Evolutionary conservation across 352 stramenopile genomes (phyloP), one percentile per base, ranked within the genome.

Genomic region (Plasmopara halstedii): DNA sequence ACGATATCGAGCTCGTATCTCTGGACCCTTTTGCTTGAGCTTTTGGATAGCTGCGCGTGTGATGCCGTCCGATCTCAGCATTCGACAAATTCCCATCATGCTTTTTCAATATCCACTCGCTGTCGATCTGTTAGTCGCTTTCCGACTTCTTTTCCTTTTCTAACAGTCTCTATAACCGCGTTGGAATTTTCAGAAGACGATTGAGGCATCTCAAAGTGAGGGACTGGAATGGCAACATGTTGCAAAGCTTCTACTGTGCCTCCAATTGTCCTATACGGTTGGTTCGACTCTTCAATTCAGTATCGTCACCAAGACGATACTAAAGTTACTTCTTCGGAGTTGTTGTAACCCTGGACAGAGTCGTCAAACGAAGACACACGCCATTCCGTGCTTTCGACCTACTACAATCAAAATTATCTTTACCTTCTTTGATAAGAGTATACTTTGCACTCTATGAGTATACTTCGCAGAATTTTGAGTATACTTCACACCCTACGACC

Each of bases 41-140:
- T 72, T 73, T 41, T 71, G 63, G 31, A 78, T 68, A 14, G 67
- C 67, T 0, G 67, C 61, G 21, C 61, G 58, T 3, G 64, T 72
- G 38, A 78, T 58, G 41, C 67, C 67, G 48, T 78, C 52, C 67
- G 11, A 73, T 56, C 23, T 74, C 64, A n/a, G 64, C 57, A 36
- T 74, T 78, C 7, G 67, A 70, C 47, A 78, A 42, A 29, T 39
- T 63, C 14, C 50, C 50, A 14, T 38, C 53, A 4, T 25, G 46
- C 23, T 64, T 70, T 10, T 78, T 64, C n/a, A 74, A 77, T 80
- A 22, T 73, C 69, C 19, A 80, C 56, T 6, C 69, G 65, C 37
- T 80, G 56, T 37, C 58, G 49, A 46, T 77, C 69, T 2, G 66
- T 80, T 10, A 80, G 51, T 1, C 69, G 56, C 41, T 63, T 73